Percentiles rank a stretch among this genome's conserved stretches.
Conservation (phyloP, 192 early-diverging fungal species). For the Spinellus fusiger region DNA sequence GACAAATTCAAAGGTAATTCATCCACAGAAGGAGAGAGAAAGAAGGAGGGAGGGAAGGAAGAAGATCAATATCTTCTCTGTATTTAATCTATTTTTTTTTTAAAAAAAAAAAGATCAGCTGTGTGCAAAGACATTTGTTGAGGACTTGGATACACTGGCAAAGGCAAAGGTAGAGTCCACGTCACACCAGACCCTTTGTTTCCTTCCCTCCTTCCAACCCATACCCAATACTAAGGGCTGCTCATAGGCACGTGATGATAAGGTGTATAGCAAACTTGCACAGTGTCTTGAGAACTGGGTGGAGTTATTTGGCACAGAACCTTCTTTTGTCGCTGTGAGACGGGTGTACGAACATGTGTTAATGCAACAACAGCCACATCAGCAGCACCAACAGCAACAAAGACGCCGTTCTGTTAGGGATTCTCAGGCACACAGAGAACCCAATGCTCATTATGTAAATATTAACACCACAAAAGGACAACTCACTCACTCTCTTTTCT, state of each 20-base stretch:
- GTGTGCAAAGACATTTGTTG: conserved; percentile 26
- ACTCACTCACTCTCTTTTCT: not conserved
- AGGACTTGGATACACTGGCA: conserved; percentile 25
- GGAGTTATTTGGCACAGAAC: conserved; percentile 14
- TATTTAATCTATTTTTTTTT: not conserved
- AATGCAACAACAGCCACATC: not conserved
- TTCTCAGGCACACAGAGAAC: not conserved
- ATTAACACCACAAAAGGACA: not conserved
- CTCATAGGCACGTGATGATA: conserved; percentile 12
- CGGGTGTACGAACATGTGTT: conserved; percentile 16
- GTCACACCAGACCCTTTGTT: too few relatives aligned
- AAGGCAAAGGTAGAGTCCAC: conserved; percentile 8
- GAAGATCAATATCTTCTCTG: not conserved
- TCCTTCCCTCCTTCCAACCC: too few relatives aligned
- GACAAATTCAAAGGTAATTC: conserved; percentile 18
- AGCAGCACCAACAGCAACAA: not conserved
- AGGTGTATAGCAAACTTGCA: conserved; percentile 19
- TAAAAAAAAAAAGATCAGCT: conserved; percentile 16
- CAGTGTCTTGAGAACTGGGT: conserved; percentile 25
- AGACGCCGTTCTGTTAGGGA: not conserved
- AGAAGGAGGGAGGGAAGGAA: too few relatives aligned
- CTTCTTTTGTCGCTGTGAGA: conserved; percentile 13
- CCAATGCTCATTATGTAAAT: not conserved
- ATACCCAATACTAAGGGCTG: not conserved
- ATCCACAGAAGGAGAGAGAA: too few relatives aligned